These are phyloP conservation scores for Amaranthus tricolor DNA, from an alignment of 179 eudicot species.

Conservation along the genomic window DNA sequence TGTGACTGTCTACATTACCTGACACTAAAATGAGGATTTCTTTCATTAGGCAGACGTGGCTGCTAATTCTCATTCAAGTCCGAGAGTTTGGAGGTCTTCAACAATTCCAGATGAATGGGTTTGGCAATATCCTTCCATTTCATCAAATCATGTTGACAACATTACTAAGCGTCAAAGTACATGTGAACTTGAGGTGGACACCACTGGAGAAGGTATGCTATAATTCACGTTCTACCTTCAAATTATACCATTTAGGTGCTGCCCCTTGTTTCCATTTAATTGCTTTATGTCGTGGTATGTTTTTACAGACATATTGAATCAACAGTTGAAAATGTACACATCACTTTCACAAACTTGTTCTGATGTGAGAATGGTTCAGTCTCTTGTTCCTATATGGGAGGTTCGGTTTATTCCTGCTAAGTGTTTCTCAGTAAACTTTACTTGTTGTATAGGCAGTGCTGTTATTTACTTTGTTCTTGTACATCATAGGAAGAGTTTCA, in stretches of 20 bases:
- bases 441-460: conserved; percentile 6
- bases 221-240: conserved; percentile 5
- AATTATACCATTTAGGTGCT: not conserved
- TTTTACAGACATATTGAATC: conserved; percentile 76
- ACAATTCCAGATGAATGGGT: conserved; percentile 76
- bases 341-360: conserved; percentile 79
- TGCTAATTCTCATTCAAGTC: conserved; percentile 27
- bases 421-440: not conserved
- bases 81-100: conserved; percentile 63
- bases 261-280: conserved; percentile 4
- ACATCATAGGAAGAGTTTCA: conserved; percentile 70
- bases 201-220: conserved; percentile 63
- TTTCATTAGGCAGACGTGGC: conserved; percentile 59
- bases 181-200: conserved; percentile 88
- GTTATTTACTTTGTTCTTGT: conserved; percentile 20
- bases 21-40: conserved; percentile 19
- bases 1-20: not conserved
- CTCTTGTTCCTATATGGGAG: conserved; percentile 98
- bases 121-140: conserved; percentile 54
- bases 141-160: conserved; percentile 32
- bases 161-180: conserved; percentile 66
- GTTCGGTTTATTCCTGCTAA: conserved; percentile 36
- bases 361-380: conserved; percentile 89
- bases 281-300: conserved; percentile 9
- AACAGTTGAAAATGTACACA: conserved; percentile 62